A percentile compares a stretch with the other conserved stretches of the same genome.
Evolutionary conservation across 306 rosid species (phyloP).

Genomic region (Oxytropis ochrocephala): DNA sequence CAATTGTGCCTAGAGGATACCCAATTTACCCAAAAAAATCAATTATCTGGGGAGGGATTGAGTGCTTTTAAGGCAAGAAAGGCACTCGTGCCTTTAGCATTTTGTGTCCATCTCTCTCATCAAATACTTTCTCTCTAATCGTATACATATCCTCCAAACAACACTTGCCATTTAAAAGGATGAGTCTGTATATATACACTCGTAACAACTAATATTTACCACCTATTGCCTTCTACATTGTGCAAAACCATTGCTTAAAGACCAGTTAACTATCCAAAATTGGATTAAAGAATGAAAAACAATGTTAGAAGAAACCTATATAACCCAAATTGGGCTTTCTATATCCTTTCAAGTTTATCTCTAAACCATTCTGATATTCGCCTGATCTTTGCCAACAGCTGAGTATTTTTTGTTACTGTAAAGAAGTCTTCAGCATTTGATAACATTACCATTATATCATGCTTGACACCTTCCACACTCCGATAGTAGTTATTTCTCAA

Average conservation of each 20-base stretch:
- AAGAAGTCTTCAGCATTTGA: conserved; percentile 44
- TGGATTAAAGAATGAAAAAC: conserved; percentile 39
- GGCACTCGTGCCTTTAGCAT: no score
- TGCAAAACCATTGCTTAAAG: conserved; percentile 16
- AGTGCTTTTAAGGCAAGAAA: no score
- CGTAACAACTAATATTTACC: conserved; percentile 19
- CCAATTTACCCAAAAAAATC: no score
- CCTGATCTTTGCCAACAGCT: conserved; percentile 29
- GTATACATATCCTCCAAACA: neutral
- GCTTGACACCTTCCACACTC: conserved; percentile 59
- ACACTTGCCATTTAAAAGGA: conserved; percentile 3
- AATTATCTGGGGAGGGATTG: no score
- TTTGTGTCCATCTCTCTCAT: no score
- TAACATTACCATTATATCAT: conserved; percentile 59
- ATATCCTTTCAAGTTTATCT: conserved; percentile 53
- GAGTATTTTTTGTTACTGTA: conserved; percentile 21
- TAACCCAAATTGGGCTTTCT: conserved; percentile 25
- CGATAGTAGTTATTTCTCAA: conserved; percentile 61
- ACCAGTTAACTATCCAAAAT: conserved; percentile 26
- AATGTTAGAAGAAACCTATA: conserved; percentile 26
- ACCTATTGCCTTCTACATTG: conserved; percentile 29
- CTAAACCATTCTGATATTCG: conserved; percentile 40
- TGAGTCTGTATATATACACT: conserved; percentile 11
- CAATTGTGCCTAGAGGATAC: no score
- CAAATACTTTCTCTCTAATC: no score